phyloP scores from a whole-genome alignment of 2,329 filamentous ascomycete species.

The Botrytis aclada region DNA sequence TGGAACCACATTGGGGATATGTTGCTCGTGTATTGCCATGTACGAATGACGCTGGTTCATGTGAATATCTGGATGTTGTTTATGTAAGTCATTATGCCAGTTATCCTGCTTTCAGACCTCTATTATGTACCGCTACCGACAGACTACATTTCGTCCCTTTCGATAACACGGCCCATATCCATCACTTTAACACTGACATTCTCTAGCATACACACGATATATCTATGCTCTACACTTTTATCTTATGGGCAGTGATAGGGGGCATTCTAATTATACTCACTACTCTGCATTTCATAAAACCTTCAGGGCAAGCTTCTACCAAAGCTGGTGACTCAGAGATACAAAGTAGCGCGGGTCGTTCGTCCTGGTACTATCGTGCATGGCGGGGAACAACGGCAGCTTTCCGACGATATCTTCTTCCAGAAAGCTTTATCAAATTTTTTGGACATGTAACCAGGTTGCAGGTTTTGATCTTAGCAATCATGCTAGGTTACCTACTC shows the following conservation, averaged over 20 bases:
- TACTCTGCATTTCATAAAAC: constrained; percentile 37
- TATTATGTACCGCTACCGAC: too few species aligned
- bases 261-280: constrained; percentile 45
- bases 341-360: neutral
- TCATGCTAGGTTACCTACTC: constrained; percentile 59
- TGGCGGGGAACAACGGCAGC: constrained; percentile 23
- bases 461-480: constrained; percentile 59
- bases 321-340: constrained; percentile 22
- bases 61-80: constrained; percentile 55
- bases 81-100: constrained; percentile 39
- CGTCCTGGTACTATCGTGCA: constrained; percentile 31
- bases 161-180: neutral
- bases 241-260: constrained; percentile 54
- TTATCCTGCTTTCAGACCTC: neutral
- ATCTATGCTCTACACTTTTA: constrained; percentile 54
- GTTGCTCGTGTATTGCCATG: constrained; percentile 51
- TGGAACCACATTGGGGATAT: constrained; percentile 50
- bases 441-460: constrained; percentile 68
- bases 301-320: constrained; percentile 28
- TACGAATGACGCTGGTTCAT: constrained; percentile 55
- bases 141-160: neutral
- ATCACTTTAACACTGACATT: neutral
- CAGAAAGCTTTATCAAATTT: constrained; percentile 53
- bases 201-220: constrained; percentile 46
- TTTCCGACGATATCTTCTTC: constrained; percentile 50